Percentiles rank a stretch among this genome's conserved stretches.
phyloP scores from a whole-genome alignment of 257 asterid species.

The Scutellaria baicalensis region DNA sequence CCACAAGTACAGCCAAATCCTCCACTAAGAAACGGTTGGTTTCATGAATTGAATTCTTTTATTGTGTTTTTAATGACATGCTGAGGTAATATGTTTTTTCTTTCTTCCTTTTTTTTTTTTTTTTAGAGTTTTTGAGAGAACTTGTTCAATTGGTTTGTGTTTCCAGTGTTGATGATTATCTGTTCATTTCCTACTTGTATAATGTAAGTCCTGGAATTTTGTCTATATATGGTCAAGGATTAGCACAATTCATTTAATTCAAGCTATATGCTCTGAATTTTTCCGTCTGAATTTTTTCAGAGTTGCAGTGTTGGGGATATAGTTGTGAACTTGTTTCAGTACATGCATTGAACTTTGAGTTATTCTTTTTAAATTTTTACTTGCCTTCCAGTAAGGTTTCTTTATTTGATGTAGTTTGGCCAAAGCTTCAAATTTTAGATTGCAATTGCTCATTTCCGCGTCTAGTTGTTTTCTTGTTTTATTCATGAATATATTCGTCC shows the following conservation, averaged over 20 bases:
- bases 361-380: neutral
- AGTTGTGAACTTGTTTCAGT: neutral
- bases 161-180: neutral
- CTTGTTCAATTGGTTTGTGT: neutral
- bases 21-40: conserved; percentile 41
- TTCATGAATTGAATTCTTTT: neutral
- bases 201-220: neutral
- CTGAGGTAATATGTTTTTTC: neutral
- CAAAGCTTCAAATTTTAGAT: neutral
- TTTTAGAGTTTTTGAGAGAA: neutral
- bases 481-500: neutral
- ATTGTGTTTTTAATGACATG: neutral
- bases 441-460: neutral
- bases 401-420: neutral
- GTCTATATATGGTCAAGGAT: neutral
- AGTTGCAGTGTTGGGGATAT: neutral
- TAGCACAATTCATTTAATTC: neutral
- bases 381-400: neutral
- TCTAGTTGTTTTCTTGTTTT: neutral
- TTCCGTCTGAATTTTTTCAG: neutral
- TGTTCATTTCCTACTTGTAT: neutral
- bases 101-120: neutral
- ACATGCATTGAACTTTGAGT: neutral
- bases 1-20: conserved; percentile 15
- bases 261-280: neutral